phyloP scores from a whole-genome alignment of 441 rosid genomes.

The Pelargonium myrrhifolium region DNA sequence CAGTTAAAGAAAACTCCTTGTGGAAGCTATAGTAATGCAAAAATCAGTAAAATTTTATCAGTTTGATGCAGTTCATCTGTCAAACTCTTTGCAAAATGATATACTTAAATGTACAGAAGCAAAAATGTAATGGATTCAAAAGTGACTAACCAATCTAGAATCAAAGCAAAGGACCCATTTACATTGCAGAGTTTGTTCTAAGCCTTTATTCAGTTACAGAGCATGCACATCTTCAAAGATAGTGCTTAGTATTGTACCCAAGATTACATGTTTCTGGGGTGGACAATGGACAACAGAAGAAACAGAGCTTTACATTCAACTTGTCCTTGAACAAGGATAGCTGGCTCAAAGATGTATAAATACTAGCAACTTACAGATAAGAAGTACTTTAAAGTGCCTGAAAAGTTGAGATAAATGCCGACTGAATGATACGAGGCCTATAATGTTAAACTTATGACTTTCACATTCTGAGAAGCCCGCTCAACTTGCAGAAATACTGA shows the following conservation, averaged over 20 bases:
- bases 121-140: too few relatives aligned
- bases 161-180: background rate
- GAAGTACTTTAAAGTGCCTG: background rate
- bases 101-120: too few relatives aligned
- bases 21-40: too few relatives aligned
- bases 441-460: conserved; percentile 19
- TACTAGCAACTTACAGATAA: background rate
- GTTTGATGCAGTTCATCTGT: too few relatives aligned
- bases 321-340: background rate
- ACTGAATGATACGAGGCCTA: conserved; percentile 3
- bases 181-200: background rate
- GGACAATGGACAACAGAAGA: too few relatives aligned
- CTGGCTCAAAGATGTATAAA: background rate
- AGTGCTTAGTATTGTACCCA: too few relatives aligned
- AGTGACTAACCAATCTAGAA: too few relatives aligned
- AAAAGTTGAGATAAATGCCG: background rate
- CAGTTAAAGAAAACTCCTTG: background rate
- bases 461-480: conserved; percentile 23
- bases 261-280: too few relatives aligned
- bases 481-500: conserved; percentile 18
- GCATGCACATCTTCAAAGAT: too few relatives aligned
- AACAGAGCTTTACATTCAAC: background rate
- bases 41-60: too few relatives aligned
- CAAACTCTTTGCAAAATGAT: too few relatives aligned
- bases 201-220: background rate